A percentile compares a stretch with the other conserved stretches of the same genome.
Evolutionary conservation across 352 stramenopile species (phyloP).

Genomic region (Thalassiosira hispida): DNA sequence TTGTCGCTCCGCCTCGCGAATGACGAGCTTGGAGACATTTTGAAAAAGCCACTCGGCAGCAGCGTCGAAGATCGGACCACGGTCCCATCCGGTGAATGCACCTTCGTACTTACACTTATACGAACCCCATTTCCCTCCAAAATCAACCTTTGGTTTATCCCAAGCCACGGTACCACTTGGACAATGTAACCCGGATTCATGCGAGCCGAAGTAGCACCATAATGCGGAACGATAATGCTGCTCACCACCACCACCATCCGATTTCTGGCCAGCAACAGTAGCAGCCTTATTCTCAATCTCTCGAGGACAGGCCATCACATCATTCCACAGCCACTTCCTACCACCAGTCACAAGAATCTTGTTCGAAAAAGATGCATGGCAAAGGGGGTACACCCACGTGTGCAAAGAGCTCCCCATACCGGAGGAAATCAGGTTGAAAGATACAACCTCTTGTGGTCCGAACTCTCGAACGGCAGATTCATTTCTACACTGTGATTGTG

Average conservation of each 20-base stretch:
- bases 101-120: not conserved
- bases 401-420: constrained; percentile 4
- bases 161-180: not conserved
- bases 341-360: not conserved
- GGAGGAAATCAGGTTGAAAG: not conserved
- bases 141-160: not conserved
- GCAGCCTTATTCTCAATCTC: too few species aligned
- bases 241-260: too few species aligned
- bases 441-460: not conserved
- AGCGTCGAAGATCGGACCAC: not conserved
- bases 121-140: too few species aligned
- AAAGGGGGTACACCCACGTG: not conserved
- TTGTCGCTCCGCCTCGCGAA: constrained; percentile 64
- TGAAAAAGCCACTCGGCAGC: constrained; percentile 60
- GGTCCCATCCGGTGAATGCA: too few species aligned
- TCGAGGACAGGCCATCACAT: not conserved
- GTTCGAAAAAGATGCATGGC: not conserved
- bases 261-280: too few species aligned
- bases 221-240: not conserved
- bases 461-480: not conserved
- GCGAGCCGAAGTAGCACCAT: not conserved
- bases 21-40: constrained; percentile 45
- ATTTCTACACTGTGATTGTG: not conserved
- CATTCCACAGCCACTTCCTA: not conserved
- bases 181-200: constrained; percentile 1